Evolutionary conservation across 2,329 filamentous ascomycete genomes (phyloP), one percentile per base, ranked within the genome.

Genomic region (Magnaporthiopsis poae): DNA sequence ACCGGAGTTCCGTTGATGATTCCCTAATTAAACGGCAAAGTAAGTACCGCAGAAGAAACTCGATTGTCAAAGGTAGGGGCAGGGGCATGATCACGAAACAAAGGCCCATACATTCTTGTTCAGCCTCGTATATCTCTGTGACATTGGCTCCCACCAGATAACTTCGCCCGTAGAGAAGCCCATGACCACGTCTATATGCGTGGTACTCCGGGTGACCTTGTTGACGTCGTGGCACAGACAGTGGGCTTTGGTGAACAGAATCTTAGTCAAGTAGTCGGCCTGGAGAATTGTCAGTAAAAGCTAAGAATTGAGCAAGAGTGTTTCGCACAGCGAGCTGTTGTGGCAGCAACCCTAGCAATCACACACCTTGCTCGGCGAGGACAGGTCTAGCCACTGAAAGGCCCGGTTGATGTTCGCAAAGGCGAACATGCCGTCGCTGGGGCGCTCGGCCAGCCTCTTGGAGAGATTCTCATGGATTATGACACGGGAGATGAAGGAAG

Each of bases 121-220:
- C 73, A 99, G 83, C 27, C 95, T 88, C 3, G 92, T 91, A 77
- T 99, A 99, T 75, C 96, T 92, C 73, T 98, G 94, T 59, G 92
- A 94, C 73, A 97, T 91, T 13, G 95, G 93, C 77, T 99, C 95
- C 81, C 95, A 98, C 95, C 95, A 99, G 69, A 99, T 94, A 63
- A 99, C 92, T 76, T 99, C 95, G 59, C 93, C 92, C 0, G 93
- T 96, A 8, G 94, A 97, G 73, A 96, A 98, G 0, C 95, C 95
- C 87, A 99, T 90, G 67, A 96, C 88, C 27, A 99, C 82, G 75
- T 99, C 95, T 60, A 99, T 83, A 74, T 98, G 94, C 5, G 84
- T 87, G 3, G 84, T 75, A 64, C 86, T 88, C 77, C 94, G 96
- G 13, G 93, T 97, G 66, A 90, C 75, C 61, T 86, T 80, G 74